These are phyloP conservation scores for Theileria sp. DNA, from an alignment of 169 alveolate species.

Conservation along the genomic window DNA sequence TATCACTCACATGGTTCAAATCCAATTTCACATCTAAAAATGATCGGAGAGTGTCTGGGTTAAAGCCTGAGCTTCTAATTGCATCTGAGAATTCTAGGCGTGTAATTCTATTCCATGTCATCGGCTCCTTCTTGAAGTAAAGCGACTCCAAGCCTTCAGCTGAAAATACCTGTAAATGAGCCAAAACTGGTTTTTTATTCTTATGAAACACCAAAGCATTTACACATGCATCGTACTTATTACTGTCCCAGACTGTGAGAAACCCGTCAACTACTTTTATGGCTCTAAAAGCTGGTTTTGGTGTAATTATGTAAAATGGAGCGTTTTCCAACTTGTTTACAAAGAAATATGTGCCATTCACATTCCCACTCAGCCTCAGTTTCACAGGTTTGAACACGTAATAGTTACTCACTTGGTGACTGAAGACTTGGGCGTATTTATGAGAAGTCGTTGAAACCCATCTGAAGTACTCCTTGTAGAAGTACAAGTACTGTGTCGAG, in stretches of 20 bases:
- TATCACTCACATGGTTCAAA: neutral
- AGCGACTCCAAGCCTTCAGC: neutral
- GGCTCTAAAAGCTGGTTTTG: neutral
- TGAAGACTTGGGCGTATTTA: neutral
- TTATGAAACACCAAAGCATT: neutral
- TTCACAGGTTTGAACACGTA: neutral
- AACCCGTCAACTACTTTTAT: constrained; percentile 5
- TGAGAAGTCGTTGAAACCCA: constrained; percentile 4
- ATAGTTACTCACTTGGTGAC: neutral
- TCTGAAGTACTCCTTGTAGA: constrained; percentile 6
- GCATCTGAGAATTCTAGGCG: neutral
- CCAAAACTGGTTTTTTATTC: constrained; percentile 6
- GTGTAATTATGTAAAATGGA: constrained; percentile 7
- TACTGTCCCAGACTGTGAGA: constrained; percentile 12
- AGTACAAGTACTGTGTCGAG: neutral
- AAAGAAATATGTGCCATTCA: neutral
- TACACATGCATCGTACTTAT: neutral
- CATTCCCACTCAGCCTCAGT: constrained; percentile 2
- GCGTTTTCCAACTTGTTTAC: neutral
- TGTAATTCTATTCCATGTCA: constrained; percentile 16
- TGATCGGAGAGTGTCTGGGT: neutral
- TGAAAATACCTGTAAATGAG: neutral
- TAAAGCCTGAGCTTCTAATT: neutral
- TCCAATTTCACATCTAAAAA: neutral
- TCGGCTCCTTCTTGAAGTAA: constrained; percentile 10